Conservation (phyloP, 257 asterid species). For the Linaria vulgaris region DNA sequence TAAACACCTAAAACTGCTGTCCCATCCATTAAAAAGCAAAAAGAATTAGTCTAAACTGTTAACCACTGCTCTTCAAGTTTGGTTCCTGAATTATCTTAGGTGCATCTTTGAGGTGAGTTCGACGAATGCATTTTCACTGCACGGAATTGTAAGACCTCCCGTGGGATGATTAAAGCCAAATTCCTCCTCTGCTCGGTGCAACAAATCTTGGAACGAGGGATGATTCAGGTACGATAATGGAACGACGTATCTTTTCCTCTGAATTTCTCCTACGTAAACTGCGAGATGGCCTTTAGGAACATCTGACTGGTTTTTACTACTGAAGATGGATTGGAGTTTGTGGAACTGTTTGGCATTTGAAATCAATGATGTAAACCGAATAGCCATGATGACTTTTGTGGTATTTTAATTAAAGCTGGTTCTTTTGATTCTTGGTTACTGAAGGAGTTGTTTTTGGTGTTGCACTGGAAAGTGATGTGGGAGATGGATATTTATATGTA, state of each 20-base stretch:
- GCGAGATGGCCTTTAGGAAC: slow-evolving; percentile 51
- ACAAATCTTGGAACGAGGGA: slow-evolving; percentile 46
- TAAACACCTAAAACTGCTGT: slow-evolving; percentile 26
- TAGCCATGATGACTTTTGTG: slow-evolving; percentile 34
- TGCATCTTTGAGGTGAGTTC: slow-evolving; percentile 43
- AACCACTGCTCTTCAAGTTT: slow-evolving; percentile 13
- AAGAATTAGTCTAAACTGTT: slow-evolving; percentile 12
- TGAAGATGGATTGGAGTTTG: slow-evolving; percentile 41
- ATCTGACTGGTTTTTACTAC: slow-evolving; percentile 27
- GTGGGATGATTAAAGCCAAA: slow-evolving; percentile 44
- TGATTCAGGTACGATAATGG: slow-evolving; percentile 51
- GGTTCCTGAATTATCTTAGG: slow-evolving; percentile 20
- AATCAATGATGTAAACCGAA: slow-evolving; percentile 37
- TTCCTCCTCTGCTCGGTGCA: slow-evolving; percentile 46
- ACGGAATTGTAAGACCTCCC: slow-evolving; percentile 47
- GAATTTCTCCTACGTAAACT: slow-evolving; percentile 39
- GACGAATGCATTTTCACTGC: slow-evolving; percentile 45
- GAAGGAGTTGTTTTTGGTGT: slow-evolving; percentile 6
- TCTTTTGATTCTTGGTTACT: slow-evolving; percentile 3
- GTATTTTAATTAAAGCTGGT: background rate
- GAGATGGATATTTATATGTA: slow-evolving; percentile 15
- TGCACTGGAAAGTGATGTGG: slow-evolving; percentile 16
- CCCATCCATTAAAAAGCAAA: slow-evolving; percentile 11
- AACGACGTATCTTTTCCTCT: slow-evolving; percentile 43
- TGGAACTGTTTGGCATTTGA: slow-evolving; percentile 40